Conservation (phyloP, 2,329 filamentous ascomycete genomes). For the Trichoderma koningiopsis region DNA sequence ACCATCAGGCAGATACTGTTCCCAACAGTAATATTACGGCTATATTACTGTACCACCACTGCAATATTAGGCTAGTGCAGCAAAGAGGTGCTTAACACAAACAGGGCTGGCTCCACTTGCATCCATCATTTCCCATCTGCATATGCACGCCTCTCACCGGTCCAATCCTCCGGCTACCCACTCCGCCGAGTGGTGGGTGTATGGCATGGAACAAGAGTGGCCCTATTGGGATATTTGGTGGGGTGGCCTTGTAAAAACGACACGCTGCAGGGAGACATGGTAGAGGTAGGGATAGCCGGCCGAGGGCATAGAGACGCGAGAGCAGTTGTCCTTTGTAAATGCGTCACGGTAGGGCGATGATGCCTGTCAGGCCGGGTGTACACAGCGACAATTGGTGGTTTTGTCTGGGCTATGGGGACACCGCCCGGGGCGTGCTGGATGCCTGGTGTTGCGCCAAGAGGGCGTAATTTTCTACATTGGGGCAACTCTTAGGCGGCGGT, state of each 20-base stretch:
- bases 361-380: too few relatives aligned
- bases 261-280: background rate
- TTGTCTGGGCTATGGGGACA: too few relatives aligned
- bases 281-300: background rate
- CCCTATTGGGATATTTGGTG: background rate
- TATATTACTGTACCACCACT: background rate
- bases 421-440: too few relatives aligned
- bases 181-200: background rate
- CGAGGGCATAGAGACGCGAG: too few relatives aligned
- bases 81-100: background rate
- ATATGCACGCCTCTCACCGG: slow-evolving; percentile 12
- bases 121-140: background rate
- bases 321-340: too few relatives aligned
- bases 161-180: background rate
- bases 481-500: too few relatives aligned
- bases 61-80: background rate
- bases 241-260: background rate
- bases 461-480: too few relatives aligned
- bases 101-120: background rate
- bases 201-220: background rate
- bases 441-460: too few relatives aligned
- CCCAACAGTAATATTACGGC: too few relatives aligned
- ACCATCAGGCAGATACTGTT: too few relatives aligned
- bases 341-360: too few relatives aligned
- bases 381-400: too few relatives aligned